Base-by-base conservation (phyloP, 1,284 basidiomycete species). In the Rhodotorula mucilaginosa region DNA sequence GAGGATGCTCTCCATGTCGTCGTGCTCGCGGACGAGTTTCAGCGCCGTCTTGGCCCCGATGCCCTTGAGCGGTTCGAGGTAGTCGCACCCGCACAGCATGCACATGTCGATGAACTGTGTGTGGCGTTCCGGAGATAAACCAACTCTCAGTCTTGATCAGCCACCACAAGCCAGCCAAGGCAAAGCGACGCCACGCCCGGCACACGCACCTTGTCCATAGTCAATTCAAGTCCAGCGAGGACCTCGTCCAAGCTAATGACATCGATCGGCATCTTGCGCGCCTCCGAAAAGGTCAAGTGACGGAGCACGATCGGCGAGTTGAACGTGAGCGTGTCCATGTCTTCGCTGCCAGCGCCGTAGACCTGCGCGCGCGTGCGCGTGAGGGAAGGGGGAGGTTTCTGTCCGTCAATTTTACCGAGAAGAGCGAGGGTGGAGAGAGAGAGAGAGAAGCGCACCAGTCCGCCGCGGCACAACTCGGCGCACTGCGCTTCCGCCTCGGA, bases 271-370 rank as follows among this genome's bases (percentile, higher is more conserved):
- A 92, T 88, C 81, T 98, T 99, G 82, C 97, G 95, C 39, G 94
- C 94, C 81, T 99, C 97, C n/a, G 92, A 95, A 81, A 98, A 97
- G 12, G 97, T 99, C 65, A 99, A 87, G 82, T 98, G 96, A 61
- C 96, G 92, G 76, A 92, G 89, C 15, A 99, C 85, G 65, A 97
- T 89, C 0, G 96, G 95, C 1, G 96, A 84, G 76, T 88, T 86
- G 84, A 99, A 99, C 0, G 97, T 99, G 58, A 99, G 87, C 5
- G 97, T 99, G 79, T 99, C 97, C 97, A 99, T 99, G 81, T 99
- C 97, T 83, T 99, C 97, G 0, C 94, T 97, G 10, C 97, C 97
- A 7, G 95, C 95, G 1, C 92, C 97, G 79, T 91, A 99, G 29
- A 97, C 92, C 91, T 93, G 77, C 23, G 26, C 57, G 34, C 19